Evolutionary conservation across 202 grass and related monocot species (phyloP).

Genomic region (Zizania palustris): DNA sequence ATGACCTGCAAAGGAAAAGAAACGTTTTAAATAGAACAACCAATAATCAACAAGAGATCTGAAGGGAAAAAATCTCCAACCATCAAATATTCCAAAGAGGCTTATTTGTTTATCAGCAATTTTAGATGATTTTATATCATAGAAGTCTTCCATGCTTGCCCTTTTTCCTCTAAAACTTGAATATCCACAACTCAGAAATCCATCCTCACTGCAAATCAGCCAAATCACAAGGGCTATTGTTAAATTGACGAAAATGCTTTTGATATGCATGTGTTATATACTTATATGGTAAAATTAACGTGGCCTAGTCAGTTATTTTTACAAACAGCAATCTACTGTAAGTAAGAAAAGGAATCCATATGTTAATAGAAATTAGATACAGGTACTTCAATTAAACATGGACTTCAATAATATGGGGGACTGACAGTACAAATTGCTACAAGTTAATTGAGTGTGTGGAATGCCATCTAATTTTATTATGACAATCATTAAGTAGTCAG

Average conservation of each 20-base stretch:
- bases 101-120: conserved; percentile 78
- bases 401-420: not conserved
- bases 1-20: conserved; percentile 64
- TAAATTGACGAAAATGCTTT: not conserved
- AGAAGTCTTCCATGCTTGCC: conserved; percentile 98
- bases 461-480: not conserved
- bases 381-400: not conserved
- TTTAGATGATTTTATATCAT: conserved; percentile 89
- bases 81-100: conserved; percentile 99
- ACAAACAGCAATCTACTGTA: not conserved
- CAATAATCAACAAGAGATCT: conserved; percentile 16
- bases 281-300: conserved; percentile 18
- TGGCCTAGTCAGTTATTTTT: not conserved
- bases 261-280: not conserved
- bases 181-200: conserved; percentile 89
- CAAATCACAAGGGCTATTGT: conserved; percentile 39
- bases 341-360: conserved; percentile 1
- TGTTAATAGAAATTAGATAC: not conserved
- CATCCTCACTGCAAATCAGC: conserved; percentile 74
- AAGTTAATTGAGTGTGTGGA: not conserved
- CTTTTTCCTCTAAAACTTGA: conserved; percentile 96
- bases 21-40: conserved; percentile 36
- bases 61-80: conserved; percentile 51
- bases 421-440: not conserved
- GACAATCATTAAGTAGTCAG: not conserved